phyloP scores from a whole-genome alignment of 352 stramenopile species.

The Phytophthora foliorum region DNA sequence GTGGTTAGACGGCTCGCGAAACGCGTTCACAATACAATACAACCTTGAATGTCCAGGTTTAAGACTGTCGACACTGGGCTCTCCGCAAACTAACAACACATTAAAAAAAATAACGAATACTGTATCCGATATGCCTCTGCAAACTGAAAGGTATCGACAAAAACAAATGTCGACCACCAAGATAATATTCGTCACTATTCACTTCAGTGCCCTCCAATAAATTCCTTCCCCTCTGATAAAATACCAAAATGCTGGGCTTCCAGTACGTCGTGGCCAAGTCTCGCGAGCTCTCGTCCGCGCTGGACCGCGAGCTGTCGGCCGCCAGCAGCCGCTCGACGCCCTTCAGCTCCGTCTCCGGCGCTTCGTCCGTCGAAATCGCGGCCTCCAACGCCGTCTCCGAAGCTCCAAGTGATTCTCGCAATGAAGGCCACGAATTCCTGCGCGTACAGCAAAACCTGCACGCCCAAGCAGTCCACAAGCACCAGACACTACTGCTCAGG shows the following conservation, averaged over 20 bases:
- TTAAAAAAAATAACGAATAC: too few species aligned
- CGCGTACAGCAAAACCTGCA: constrained; percentile 45
- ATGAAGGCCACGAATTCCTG: constrained; percentile 60
- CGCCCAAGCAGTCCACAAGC: constrained; percentile 39
- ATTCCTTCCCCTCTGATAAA: neutral
- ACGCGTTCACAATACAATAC: constrained; percentile 24
- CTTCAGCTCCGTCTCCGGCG: constrained; percentile 6
- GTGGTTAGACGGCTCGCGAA: constrained; percentile 14
- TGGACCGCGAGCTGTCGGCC: constrained; percentile 55
- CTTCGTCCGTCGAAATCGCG: constrained; percentile 14
- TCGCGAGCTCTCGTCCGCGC: constrained; percentile 68
- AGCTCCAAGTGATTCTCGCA: constrained; percentile 22
- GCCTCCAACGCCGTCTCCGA: constrained; percentile 11
- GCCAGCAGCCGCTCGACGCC: constrained; percentile 24
- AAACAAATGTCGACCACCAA: neutral
- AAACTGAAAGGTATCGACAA: too few species aligned
- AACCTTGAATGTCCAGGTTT: too few species aligned
- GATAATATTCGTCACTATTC: constrained; percentile 1
- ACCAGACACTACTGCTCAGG: constrained; percentile 62
- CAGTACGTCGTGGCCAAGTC: constrained; percentile 86
- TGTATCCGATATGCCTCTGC: too few species aligned
- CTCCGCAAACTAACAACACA: too few species aligned
- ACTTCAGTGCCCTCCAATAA: constrained; percentile 16
- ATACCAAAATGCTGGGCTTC: constrained; percentile 60
- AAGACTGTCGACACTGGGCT: too few species aligned